Base-by-base conservation (phyloP, 495 filamentous ascomycete species). In the Terfezia claveryi region DNA sequence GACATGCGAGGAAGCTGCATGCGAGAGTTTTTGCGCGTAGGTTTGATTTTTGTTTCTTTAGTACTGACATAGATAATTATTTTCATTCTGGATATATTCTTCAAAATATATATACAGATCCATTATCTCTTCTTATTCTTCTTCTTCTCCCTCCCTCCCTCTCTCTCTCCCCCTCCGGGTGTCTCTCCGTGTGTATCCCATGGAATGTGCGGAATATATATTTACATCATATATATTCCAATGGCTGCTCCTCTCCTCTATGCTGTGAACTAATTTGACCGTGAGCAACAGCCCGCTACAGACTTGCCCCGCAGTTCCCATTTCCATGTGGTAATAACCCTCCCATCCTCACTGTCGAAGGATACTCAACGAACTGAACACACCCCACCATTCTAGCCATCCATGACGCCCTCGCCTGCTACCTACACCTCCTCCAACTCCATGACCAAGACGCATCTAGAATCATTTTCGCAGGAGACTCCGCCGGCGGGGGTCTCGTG, bases 1-100 rank as follows among this genome's bases (percentile, higher is more conserved):
- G 89, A 44, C 86, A 95, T 76, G 89, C 89, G 54, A 76, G 91
- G 55, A 95, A 95, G 70, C 70, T 96, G 54, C 85, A 87, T 64
- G 89, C 86, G 27, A 75, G 85, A 51, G 83, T 93, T 14, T 76
- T 95, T 69, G 86, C 89, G 38, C 89, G 74, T 65, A 59, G 12
- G 41, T 46, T 14, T 46, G 14, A 14, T 8, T 14, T 46, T 14
- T 46, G 41, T 46, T 14, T 32, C 7, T 32, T 2, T 32, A 2
- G 7, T 32, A 7, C 27, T 32, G 27, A 32, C 27, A 32, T 32
- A 56, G 61, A 36, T 10, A 44, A n/a, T 27, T 37, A 14, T 41
- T 14, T 61, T 53, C 67, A 68, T 58, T 69, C 55, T 55, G 8
- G n/a, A 17, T 51, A n/a, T 52, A 71, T 51, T 12, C 5, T 16